Evolutionary conservation across 2,329 filamentous ascomycete species (phyloP), one percentile per base, ranked within the genome.

Genomic region (Ophiostoma pallidulum): DNA sequence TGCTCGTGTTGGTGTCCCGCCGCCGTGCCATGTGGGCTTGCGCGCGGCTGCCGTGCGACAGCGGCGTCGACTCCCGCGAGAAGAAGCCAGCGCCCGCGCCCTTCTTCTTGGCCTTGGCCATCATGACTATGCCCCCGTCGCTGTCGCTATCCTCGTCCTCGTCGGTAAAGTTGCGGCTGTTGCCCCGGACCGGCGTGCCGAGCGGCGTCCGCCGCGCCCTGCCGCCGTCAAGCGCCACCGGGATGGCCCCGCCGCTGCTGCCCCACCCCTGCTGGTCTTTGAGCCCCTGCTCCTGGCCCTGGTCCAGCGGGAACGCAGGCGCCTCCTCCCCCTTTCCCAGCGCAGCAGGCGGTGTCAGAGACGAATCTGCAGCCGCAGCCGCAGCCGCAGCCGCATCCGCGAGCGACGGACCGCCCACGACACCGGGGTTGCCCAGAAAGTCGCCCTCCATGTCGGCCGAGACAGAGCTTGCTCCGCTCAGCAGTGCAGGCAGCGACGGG

Each of bases 391-490:
- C n/a, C n/a, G 73, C 71, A 45, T 75, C 70, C 22, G 77, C 64
- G 1, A 74, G 60, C 10, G 71, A 65, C 2, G 67, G 62, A 16
- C 66, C 65, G 4, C 64, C 65, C 7, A 74, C 64, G 6, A 68
- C 63, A 5, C 70, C 72, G 9, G 74, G 74, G 19, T 64, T 67
- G 46, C 71, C 64, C 3, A 80, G 64, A 33, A 80, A 75, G 41
- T 82, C 79, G 1, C 72, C 75, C 52, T 83, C 79, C 19, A 74
- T 66, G 54, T 82, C 79, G 1, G 75, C 77, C 13, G 77, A 82
- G 9, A 82, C 71, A 3, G 79, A 83, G 57, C 78, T 81, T 8
- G 78, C 76, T 10, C 78, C 76, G 48, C 78, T 82, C 10, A 82
- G 66, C 8, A 82, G 64, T 7, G 78, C 78, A 10, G 79, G 79